Base-by-base conservation (phyloP, 1,284 basidiomycete species). In the Hortiboletus rubellus region DNA sequence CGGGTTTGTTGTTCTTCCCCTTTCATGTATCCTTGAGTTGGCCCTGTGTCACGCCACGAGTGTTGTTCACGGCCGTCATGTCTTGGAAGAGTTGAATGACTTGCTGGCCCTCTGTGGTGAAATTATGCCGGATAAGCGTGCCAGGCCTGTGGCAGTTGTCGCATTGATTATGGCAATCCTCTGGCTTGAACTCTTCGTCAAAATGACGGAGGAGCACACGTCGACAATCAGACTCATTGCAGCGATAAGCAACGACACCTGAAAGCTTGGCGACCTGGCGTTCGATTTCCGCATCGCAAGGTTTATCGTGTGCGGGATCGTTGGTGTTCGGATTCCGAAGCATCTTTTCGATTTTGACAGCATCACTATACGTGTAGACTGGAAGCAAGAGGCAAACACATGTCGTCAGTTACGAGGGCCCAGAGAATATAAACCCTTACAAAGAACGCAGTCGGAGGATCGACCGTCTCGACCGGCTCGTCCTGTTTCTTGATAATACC, bases 401-500 rank as follows among this genome's bases (percentile, higher is more conserved):
- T 30, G 30, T 57, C 37, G 48, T 54, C 49, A 18, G 51, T 46
- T 1, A 11, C 33, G 22, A 30, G 30, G 38, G n/a, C 38, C 46
- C 17, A 15, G 31, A 37, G 7, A 33, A 44, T 40, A 42, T 34
- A 42, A 47, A 42, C 36, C 60, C 77, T 58, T 63, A 79, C 78
- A 90, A 1, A 89, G 74, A 30, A 91, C 71, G 62, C 89, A 91
- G 43, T 79, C 78, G 0, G 89, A 83, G 6, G 77, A 72, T 55
- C 81, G 74, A 14, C 91, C 91, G 66, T 94, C 92, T 60, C 92
- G 79, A 4, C 92, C 92, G 5, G 92, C 92, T 54, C 92, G 82
- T 9, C 92, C 92, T 0, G 92, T 94, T 71, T 94, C 92, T 74
- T 94, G 91, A 65, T 90, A 91, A 67, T 91, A 89, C 7, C 83